Evolutionary conservation across 805 yeast genomes (phyloP), one percentile per base, ranked within the genome.

Genomic region (Wickerhamomyces queroliae): DNA sequence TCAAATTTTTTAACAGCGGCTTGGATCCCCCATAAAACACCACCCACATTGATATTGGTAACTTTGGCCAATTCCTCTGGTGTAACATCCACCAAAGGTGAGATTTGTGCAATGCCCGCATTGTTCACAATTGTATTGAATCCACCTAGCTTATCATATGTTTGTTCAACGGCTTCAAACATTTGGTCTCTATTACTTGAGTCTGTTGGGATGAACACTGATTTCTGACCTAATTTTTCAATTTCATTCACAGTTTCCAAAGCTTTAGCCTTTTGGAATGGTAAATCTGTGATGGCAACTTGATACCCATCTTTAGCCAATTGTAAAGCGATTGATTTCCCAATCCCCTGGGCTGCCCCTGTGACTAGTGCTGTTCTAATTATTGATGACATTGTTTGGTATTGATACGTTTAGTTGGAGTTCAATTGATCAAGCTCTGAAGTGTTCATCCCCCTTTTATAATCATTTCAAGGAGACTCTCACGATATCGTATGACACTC

Each of bases 261-360:
- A 2, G 63, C 63, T 13, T 38, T 40, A 0, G 37, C 40, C 27
- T 41, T 44, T 43, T 59, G 61, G 7, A 18, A 12, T 11, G 56
- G 44, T 25, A 58, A 34, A 41, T 57, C 59, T 2, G 58, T 50
- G 38, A 57, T 50, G 13, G 59, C 60, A 18, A 57, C 52, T 31
- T 53, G 46, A 59, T 86, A 80, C 2, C 95, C 95, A 47, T 72
- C 77, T 38, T 67, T 61, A 13, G 95, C 96, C 55, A 89, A 70
- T 62, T 88, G 95, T 22, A 66, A 54, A 5, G 95, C 81, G 56
- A 74, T 88, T 55, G 86, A 90, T 55, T 80, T 83, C 33, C 96
- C 96, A 53, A 89, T 80, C 9, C 96, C 96, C 52, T 87, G 93
- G 15, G 95, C 82, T 10, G 93, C 89, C 37, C 96, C 96, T 13